Conservation (phyloP, 768 basidiomycete genomes). For the Russula ochroleuca region DNA sequence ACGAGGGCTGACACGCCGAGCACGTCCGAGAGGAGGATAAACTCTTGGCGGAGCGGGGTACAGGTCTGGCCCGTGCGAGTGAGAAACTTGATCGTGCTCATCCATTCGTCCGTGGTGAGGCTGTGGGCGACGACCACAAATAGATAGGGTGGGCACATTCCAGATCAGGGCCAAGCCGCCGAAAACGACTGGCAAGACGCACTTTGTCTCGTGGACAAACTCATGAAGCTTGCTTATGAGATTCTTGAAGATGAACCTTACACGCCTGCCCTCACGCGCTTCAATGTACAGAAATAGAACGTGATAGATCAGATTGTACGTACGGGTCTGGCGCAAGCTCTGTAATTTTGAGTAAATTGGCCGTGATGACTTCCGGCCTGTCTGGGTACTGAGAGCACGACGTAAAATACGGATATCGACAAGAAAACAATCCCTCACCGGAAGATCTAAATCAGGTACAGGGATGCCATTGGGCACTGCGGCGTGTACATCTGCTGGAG, state of each 20-base stretch:
- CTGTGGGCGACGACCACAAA: too few relatives aligned
- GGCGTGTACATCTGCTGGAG: slow-evolving; percentile 2
- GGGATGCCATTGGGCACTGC: slow-evolving; percentile 39
- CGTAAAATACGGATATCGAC: background rate
- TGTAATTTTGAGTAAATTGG: slow-evolving; percentile 42
- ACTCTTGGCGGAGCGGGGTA: slow-evolving; percentile 60
- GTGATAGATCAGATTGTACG: slow-evolving; percentile 20
- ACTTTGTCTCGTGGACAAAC: slow-evolving; percentile 68
- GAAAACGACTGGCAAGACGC: slow-evolving; percentile 16
- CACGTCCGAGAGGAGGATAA: slow-evolving; percentile 80
- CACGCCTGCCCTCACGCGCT: slow-evolving; percentile 35
- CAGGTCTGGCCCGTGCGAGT: slow-evolving; percentile 71
- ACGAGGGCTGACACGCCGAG: slow-evolving; percentile 77
- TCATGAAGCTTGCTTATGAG: slow-evolving; percentile 69
- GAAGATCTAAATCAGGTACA: slow-evolving; percentile 39
- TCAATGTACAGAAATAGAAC: slow-evolving; percentile 21
- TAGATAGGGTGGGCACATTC: too few relatives aligned
- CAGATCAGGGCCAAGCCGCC: background rate
- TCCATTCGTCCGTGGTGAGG: slow-evolving; percentile 84
- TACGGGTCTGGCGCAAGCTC: slow-evolving; percentile 41
- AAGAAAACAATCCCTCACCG: slow-evolving; percentile 33
- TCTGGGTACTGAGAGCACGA: slow-evolving; percentile 41
- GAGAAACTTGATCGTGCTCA: slow-evolving; percentile 71
- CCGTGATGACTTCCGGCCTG: slow-evolving; percentile 47
- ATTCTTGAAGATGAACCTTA: slow-evolving; percentile 45